Percentiles rank a stretch among this genome's conserved stretches.
phyloP scores from a whole-genome alignment of 2,329 filamentous ascomycete species.

The Alternaria incomplexa region DNA sequence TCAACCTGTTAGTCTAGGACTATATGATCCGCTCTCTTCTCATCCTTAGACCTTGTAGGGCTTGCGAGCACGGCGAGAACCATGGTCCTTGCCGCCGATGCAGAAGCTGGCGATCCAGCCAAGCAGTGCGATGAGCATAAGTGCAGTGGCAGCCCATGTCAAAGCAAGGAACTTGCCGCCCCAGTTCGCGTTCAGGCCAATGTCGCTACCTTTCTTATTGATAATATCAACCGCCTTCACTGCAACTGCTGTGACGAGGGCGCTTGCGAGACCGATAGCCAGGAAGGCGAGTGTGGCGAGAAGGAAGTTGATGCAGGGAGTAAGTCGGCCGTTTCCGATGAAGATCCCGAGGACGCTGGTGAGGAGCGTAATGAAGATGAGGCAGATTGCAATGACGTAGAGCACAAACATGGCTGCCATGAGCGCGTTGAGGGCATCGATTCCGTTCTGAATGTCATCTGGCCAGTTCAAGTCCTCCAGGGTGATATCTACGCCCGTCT shows the following conservation, averaged over 20 bases:
- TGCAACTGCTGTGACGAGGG: too few species aligned
- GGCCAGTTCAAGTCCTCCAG: constrained; percentile 64
- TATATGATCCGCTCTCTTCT: background rate
- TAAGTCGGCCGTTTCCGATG: constrained; percentile 48
- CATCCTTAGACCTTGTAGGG: background rate
- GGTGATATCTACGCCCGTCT: constrained; percentile 52
- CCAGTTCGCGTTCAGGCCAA: constrained; percentile 57
- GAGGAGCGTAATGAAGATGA: constrained; percentile 59
- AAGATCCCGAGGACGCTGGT: constrained; percentile 55
- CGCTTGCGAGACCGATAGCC: constrained; percentile 73
- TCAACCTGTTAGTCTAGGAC: background rate
- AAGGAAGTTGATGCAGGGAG: constrained; percentile 58
- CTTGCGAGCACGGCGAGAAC: background rate
- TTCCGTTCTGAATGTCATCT: constrained; percentile 59
- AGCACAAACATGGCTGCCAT: constrained; percentile 63
- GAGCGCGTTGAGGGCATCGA: constrained; percentile 58
- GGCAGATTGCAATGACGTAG: constrained; percentile 63
- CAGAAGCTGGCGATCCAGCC: constrained; percentile 42
- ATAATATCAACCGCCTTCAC: too few species aligned
- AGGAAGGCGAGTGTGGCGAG: constrained; percentile 60
- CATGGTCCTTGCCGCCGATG: constrained; percentile 15
- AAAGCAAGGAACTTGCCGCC: constrained; percentile 64
- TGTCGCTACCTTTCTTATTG: constrained; percentile 59
- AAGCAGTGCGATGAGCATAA: constrained; percentile 50
- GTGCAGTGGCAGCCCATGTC: constrained; percentile 63